phyloP scores from a whole-genome alignment of 2,329 filamentous ascomycete genomes.

The Botrytis medusae region DNA sequence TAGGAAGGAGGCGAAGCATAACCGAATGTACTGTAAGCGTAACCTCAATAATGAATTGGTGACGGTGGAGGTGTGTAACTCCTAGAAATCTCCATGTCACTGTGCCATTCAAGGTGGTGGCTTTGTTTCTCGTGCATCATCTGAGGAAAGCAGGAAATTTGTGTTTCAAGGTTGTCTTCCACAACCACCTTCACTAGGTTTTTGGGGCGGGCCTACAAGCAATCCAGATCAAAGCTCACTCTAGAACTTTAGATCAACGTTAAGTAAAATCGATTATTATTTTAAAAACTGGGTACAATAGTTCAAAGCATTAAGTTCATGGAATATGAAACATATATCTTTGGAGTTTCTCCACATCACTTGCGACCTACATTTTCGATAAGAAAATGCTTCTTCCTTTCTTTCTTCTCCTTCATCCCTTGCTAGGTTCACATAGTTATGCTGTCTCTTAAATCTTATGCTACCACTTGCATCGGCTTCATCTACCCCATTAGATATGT shows the following conservation, averaged over 20 bases:
- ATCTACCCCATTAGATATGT: conserved; percentile 13
- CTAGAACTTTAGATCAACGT: conserved; percentile 22
- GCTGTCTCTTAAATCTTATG: conserved; percentile 5
- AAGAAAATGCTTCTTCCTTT: conserved; percentile 7
- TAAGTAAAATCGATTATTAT: conserved; percentile 1
- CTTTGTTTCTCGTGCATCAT: conserved; percentile 14
- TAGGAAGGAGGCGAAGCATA: conserved; percentile 14
- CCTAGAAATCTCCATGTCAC: conserved; percentile 1
- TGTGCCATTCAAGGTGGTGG: not conserved
- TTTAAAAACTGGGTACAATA: conserved; percentile 6
- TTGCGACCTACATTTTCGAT: not conserved
- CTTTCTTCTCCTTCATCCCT: not conserved
- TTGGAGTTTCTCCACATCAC: not conserved
- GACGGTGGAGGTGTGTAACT: not conserved
- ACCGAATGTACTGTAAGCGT: conserved; percentile 1
- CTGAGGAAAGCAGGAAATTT: conserved; percentile 17
- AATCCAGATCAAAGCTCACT: conserved; percentile 5
- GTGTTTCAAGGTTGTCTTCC: conserved; percentile 16
- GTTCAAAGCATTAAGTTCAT: not conserved
- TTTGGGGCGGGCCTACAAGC: not conserved
- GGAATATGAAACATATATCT: conserved; percentile 8
- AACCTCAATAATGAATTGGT: not conserved
- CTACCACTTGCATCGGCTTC: conserved; percentile 2
- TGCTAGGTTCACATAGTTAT: conserved; percentile 15
- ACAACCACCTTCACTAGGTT: not conserved